Percentiles rank a stretch among this genome's conserved stretches.
phyloP scores from a whole-genome alignment of 2,329 filamentous ascomycete species.

The Talaromyces verruculosus region DNA sequence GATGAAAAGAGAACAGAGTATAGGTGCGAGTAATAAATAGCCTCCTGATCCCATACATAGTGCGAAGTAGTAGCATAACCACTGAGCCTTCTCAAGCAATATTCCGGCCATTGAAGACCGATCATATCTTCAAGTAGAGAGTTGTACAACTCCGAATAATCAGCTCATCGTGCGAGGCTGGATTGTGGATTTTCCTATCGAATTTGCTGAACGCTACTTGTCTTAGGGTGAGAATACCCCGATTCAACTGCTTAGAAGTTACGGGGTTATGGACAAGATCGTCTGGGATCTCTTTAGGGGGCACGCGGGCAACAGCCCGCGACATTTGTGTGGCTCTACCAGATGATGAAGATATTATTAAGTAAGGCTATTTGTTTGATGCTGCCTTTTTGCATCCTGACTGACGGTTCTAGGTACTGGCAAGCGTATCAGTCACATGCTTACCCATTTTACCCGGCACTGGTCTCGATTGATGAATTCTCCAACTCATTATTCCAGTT shows the following conservation, averaged over 20 bases:
- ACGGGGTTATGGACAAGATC: conserved; percentile 3
- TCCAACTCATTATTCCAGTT: too few species aligned
- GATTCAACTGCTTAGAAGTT: conserved; percentile 18
- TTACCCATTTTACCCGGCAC: too few species aligned
- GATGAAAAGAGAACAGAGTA: not conserved
- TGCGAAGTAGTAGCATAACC: not conserved
- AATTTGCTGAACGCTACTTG: conserved; percentile 23
- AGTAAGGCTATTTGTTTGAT: too few species aligned
- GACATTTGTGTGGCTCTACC: too few species aligned
- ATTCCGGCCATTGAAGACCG: conserved; percentile 12
- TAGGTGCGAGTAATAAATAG: not conserved
- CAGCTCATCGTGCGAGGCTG: conserved; percentile 5
- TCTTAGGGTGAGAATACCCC: conserved; percentile 19
- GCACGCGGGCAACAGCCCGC: too few species aligned
- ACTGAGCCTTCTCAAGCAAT: not conserved
- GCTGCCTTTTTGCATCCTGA: too few species aligned
- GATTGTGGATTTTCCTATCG: conserved; percentile 22
- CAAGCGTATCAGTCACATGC: too few species aligned
- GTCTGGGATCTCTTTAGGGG: conserved; percentile 16
- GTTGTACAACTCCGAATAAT: not conserved
- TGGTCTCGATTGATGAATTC: too few species aligned
- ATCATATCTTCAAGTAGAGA: conserved; percentile 11
- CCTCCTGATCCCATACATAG: not conserved
- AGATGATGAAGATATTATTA: too few species aligned
- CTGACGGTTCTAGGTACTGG: too few species aligned